Evolutionary conservation across 2,329 filamentous ascomycete species (phyloP), one percentile per base, ranked within the genome.

Genomic region (Geosmithia flava): DNA sequence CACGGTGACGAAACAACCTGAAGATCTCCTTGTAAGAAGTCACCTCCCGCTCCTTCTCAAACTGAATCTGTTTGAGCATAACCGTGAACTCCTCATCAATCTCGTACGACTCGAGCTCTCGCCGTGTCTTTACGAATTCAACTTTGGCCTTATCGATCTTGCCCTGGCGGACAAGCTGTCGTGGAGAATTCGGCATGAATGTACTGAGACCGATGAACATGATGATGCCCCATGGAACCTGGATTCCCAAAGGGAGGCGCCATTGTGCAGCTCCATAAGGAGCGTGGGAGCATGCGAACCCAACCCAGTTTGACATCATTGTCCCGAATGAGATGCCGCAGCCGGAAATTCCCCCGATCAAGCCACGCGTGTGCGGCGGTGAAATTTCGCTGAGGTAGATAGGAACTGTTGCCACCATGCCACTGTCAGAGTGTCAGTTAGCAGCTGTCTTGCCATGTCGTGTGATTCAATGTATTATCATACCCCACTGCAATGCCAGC

Each of bases 31-130:
- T 59, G 49, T 71, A 71, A 1, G 71, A 71, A 17, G 62, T 74
- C 51, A 78, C 63, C 56, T 79, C 75, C 6, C 76, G 63, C 53
- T 74, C 64, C 69, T 72, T 74, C 58, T 80, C 76, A 57, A 72
- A 80, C 53, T 75, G 69, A 52, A 76, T 75, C 59, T 75, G 72
- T 3, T 64, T 65, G 45, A 63, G 61, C 75, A 78, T 78, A n/a
- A 72, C 59, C 1, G 62, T 60, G 56, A 78, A 79, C 56, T 78
- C 75, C 48, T 72, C 64, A 10, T 69, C 62, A 3, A 69, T 63
- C 49, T 72, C 67, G 43, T 69, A 59, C 1, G 64, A 59, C 3
- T 62, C 54, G 20, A 75, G 54, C 41, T 75, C 71, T 5, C 69
- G 62, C 2, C 72, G 65, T 48, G 76, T 74, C 45, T 61, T 66